Evolutionary conservation across 768 basidiomycete species (phyloP).

Genomic region (Podaxis rugospora): DNA sequence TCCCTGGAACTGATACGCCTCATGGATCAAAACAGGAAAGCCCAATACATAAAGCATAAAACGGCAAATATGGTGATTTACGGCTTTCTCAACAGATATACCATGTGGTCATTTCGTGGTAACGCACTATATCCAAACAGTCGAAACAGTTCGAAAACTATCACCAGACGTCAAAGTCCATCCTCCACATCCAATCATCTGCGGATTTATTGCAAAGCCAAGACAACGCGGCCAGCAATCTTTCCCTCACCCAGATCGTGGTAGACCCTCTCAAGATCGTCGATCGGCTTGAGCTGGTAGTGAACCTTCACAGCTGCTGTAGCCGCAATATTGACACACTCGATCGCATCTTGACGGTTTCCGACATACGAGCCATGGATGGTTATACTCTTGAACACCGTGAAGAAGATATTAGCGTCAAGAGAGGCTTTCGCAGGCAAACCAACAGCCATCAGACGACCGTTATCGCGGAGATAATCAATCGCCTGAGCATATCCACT

Average conservation of each 20-base stretch:
- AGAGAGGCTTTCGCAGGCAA: slow-evolving; percentile 62
- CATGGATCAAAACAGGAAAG: too few species aligned
- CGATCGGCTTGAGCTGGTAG: slow-evolving; percentile 41
- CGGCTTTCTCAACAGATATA: too few species aligned
- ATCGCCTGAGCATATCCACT: slow-evolving; percentile 51
- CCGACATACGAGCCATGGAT: slow-evolving; percentile 55
- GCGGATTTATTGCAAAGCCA: background rate
- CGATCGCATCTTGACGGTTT: slow-evolving; percentile 79
- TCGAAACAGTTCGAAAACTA: background rate
- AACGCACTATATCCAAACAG: too few species aligned
- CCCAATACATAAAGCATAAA: too few species aligned
- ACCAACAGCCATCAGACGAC: slow-evolving; percentile 76
- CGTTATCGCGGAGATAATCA: slow-evolving; percentile 71
- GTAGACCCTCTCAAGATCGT: slow-evolving; percentile 44
- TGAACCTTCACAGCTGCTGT: slow-evolving; percentile 64
- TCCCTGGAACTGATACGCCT: too few species aligned
- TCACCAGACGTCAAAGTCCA: background rate
- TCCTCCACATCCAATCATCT: background rate
- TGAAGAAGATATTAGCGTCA: slow-evolving; percentile 66
- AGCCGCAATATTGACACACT: slow-evolving; percentile 76
- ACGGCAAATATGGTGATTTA: too few species aligned
- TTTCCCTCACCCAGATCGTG: slow-evolving; percentile 35
- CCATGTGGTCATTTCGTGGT: too few species aligned
- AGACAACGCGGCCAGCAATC: slow-evolving; percentile 6
- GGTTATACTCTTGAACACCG: slow-evolving; percentile 58